Evolutionary conservation across 1,139 yeast species (phyloP).

Genomic region (Saccharomyces hybrid): DNA sequence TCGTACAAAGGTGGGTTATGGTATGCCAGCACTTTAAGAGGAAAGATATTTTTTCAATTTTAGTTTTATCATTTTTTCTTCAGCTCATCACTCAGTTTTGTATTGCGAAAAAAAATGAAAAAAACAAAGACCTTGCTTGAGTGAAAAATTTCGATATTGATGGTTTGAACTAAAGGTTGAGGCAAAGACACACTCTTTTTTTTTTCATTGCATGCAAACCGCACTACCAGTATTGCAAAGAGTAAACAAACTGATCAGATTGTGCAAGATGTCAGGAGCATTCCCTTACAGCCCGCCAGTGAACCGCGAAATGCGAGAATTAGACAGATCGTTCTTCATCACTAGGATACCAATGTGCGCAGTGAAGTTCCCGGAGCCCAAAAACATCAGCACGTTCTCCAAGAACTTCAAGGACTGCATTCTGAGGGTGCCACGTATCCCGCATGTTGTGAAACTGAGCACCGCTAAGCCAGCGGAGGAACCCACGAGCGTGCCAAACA

Average conservation of each 20-base stretch:
- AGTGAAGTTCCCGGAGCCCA: constrained; percentile 64
- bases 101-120: neutral
- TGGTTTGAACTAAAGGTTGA: neutral
- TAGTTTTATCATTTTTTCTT: constrained; percentile 5
- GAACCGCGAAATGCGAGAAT: constrained; percentile 52
- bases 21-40: neutral
- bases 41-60: neutral
- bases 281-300: constrained; percentile 47
- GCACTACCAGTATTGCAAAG: neutral
- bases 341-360: constrained; percentile 52
- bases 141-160: neutral
- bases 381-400: constrained; percentile 46
- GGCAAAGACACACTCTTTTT: neutral
- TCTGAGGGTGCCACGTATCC: constrained; percentile 53
- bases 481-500: constrained; percentile 2
- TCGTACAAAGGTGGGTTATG: neutral
- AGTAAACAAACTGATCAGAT: neutral
- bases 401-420: constrained; percentile 46
- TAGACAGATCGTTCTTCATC: constrained; percentile 60
- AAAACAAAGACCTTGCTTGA: neutral
- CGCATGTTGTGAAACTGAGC: constrained; percentile 52
- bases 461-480: constrained; percentile 10
- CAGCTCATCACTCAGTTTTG: constrained; percentile 1
- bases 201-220: neutral
- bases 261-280: neutral